Evolutionary conservation across 345 rosid genomes (phyloP).

Genomic region (Toxicodendron radicans): DNA sequence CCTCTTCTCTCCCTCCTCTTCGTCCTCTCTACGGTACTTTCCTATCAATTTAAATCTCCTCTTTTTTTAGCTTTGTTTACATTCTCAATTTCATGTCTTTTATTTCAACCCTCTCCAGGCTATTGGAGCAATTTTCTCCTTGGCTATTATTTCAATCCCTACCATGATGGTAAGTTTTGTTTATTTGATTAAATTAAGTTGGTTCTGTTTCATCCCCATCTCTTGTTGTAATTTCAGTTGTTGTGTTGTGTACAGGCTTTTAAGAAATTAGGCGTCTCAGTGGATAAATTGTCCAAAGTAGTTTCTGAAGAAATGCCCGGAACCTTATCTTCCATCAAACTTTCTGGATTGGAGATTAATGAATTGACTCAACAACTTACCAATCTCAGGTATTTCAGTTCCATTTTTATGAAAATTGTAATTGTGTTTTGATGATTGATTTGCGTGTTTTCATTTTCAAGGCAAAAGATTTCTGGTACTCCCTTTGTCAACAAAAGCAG

Average conservation of each 20-base stretch:
- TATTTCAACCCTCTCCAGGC: constrained; percentile 13
- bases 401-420: background rate
- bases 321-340: constrained; percentile 36
- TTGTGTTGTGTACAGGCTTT: constrained; percentile 26
- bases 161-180: constrained; percentile 26
- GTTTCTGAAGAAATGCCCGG: constrained; percentile 40
- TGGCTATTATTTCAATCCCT: constrained; percentile 34
- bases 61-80: background rate
- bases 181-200: background rate
- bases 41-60: background rate
- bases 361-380: constrained; percentile 36
- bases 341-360: constrained; percentile 34
- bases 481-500: constrained; percentile 12
- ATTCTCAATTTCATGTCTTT: background rate
- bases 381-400: constrained; percentile 20
- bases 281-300: constrained; percentile 23
- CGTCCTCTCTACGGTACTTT: constrained; percentile 32
- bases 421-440: background rate
- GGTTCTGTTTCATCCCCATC: too few relatives aligned
- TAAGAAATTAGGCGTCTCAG: constrained; percentile 28
- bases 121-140: constrained; percentile 26
- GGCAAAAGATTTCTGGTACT: constrained; percentile 29
- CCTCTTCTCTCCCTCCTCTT: constrained; percentile 34
- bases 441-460: background rate
- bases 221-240: background rate